Evolutionary conservation across 352 stramenopile species (phyloP), one percentile per base, ranked within the genome.

Genomic region (Pythium pyrilobum): DNA sequence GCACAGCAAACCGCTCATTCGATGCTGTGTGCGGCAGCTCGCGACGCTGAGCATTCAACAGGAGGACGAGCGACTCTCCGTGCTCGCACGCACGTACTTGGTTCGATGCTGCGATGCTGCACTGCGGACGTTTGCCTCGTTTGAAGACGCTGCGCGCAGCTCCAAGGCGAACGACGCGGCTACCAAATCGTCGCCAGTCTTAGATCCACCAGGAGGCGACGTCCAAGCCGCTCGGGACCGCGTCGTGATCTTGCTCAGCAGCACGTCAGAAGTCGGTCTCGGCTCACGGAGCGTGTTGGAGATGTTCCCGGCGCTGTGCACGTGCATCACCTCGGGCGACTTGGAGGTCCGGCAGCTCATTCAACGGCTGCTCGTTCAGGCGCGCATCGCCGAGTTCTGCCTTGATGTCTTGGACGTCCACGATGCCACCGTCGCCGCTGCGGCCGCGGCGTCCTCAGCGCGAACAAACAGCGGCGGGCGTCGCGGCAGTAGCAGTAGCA

Each of bases 271-370:
- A 46, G 74, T 81, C 4, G 69, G 69, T 0, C 56, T 92, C 58
- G 68, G 64, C 12, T 66, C 79, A 21, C 75, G 66, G 10, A 79
- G 69, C 49, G 58, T 92, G 21, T 62, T 92, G 32, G 76, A 82
- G 43, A 74, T 94, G 70, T 94, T 89, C 56, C 70, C 75, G 3
- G 66, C 80, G 24, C 59, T 94, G n/a, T 94, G 84, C 37, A 66
- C 60, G 18, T 91, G 80, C 63, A 94, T 94, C 48, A 77, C 75
- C 39, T 90, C 77, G 23, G 62, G 64, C 13, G 69, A 87, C 41
- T 50, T 74, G 15, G 71, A 87, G 41, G 77, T 94, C 20, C 84
- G 84, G 0, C 52, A 64, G 39, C 70, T 87, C 11, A 73, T 94
- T 34, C 84, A 92, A 56, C 70, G 68, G 20, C 50, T 91, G 41